Percentiles rank a stretch among this genome's conserved stretches.
Conservation (phyloP, 2,329 filamentous ascomycete species). For the Cladosporium sp. region DNA sequence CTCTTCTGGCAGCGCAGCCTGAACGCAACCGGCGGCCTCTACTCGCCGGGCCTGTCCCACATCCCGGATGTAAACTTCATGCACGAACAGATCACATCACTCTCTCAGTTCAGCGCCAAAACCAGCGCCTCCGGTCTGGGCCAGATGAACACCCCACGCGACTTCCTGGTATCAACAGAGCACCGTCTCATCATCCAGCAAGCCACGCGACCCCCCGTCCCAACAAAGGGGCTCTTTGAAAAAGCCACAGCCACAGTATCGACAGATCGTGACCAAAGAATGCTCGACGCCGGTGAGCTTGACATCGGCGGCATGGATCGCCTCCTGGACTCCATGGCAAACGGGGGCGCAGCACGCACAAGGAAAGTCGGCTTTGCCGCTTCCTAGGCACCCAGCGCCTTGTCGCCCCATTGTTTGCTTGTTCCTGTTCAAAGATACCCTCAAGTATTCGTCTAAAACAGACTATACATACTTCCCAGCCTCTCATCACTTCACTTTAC, state of each 20-base stretch:
- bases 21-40: conserved; percentile 32
- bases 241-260: conserved; percentile 26
- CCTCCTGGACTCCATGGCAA: conserved; percentile 36
- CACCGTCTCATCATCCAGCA: conserved; percentile 42
- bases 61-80: conserved; percentile 38
- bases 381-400: conserved; percentile 10
- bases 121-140: conserved; percentile 30
- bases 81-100: conserved; percentile 40
- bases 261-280: conserved; percentile 35
- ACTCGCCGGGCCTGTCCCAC: conserved; percentile 37
- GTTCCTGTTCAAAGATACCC: conserved; percentile 10
- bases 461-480: background rate
- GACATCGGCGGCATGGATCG: conserved; percentile 46
- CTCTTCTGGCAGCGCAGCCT: conserved; percentile 42
- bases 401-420: background rate
- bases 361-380: conserved; percentile 32
- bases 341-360: conserved; percentile 26
- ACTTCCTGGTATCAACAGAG: conserved; percentile 41
- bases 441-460: conserved; percentile 1
- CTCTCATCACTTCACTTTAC: background rate
- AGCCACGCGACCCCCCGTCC: conserved; percentile 27
- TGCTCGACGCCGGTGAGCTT: conserved; percentile 42
- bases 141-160: conserved; percentile 40
- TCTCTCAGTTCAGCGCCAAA: conserved; percentile 39
- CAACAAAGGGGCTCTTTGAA: conserved; percentile 24